phyloP scores from a whole-genome alignment of 495 filamentous ascomycete species.

The Letharia columbiana region DNA sequence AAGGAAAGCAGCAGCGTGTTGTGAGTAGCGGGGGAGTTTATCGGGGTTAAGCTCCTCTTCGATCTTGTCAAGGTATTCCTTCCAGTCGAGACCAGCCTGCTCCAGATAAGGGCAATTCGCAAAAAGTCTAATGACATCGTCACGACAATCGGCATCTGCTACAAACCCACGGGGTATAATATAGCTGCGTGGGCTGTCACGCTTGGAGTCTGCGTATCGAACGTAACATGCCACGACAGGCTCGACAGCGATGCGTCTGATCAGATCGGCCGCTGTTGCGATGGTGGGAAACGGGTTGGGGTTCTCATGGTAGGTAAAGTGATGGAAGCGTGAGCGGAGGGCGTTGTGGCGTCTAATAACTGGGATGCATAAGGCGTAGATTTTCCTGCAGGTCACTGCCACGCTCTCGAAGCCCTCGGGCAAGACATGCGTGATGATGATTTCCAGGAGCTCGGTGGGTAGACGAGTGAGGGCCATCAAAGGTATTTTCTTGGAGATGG shows the following conservation, averaged over 20 bases:
- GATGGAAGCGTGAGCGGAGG: slow-evolving; percentile 31
- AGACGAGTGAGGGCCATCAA: slow-evolving; percentile 19
- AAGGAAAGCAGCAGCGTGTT: slow-evolving; percentile 31
- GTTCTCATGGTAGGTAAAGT: slow-evolving; percentile 25
- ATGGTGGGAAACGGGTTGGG: slow-evolving; percentile 16
- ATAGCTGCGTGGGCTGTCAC: slow-evolving; percentile 22
- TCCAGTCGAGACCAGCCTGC: slow-evolving; percentile 33
- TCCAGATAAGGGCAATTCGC: slow-evolving; percentile 29
- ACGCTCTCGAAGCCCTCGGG: slow-evolving; percentile 37
- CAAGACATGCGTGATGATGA: slow-evolving; percentile 28
- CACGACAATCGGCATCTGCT: slow-evolving; percentile 24
- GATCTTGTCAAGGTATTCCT: slow-evolving; percentile 29
- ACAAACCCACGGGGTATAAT: slow-evolving; percentile 23
- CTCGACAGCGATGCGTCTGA: slow-evolving; percentile 31
- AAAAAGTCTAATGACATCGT: slow-evolving; percentile 27
- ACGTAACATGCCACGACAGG: slow-evolving; percentile 33
- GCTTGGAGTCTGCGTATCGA: slow-evolving; percentile 26
- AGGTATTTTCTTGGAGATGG: not conserved
- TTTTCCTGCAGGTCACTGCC: slow-evolving; percentile 32
- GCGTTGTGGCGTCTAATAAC: slow-evolving; percentile 31
- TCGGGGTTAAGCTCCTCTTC: slow-evolving; percentile 25
- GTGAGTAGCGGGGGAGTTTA: slow-evolving; percentile 26
- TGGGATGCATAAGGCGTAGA: slow-evolving; percentile 26
- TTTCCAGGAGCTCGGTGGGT: slow-evolving; percentile 29
- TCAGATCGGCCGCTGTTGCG: slow-evolving; percentile 27